phyloP scores from a whole-genome alignment of 768 basidiomycete species.

The Sporobolomyces phaffii region DNA sequence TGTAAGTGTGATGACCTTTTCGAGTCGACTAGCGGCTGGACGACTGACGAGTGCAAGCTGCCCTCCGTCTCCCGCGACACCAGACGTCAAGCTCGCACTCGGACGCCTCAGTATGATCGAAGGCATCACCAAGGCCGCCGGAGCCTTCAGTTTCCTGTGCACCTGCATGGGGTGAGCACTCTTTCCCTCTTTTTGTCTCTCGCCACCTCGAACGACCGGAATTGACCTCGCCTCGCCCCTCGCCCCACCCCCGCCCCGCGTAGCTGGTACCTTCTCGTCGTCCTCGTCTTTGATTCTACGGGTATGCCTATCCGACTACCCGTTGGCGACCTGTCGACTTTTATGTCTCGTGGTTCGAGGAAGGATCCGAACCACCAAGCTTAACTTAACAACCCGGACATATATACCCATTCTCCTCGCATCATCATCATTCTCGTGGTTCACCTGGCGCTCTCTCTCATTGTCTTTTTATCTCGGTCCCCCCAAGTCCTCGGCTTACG shows the following conservation, averaged over 20 bases:
- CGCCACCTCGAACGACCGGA: background rate
- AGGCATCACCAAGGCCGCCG: slow-evolving; percentile 32
- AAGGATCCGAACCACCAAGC: slow-evolving; percentile 8
- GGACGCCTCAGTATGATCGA: slow-evolving; percentile 7
- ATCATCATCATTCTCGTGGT: too few species aligned
- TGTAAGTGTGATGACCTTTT: background rate
- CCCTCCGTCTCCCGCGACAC: background rate
- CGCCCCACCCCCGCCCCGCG: background rate
- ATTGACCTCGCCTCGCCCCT: background rate
- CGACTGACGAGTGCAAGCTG: too few species aligned
- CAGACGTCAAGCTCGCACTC: slow-evolving; percentile 30
- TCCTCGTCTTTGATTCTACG: slow-evolving; percentile 35
- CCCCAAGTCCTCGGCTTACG: too few species aligned
- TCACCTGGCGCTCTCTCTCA: too few species aligned
- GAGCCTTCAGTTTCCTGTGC: slow-evolving; percentile 41
- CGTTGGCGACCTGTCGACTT: slow-evolving; percentile 41
- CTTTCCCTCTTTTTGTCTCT: background rate
- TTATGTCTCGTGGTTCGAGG: slow-evolving; percentile 11
- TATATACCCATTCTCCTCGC: too few species aligned
- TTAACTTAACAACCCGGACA: too few species aligned
- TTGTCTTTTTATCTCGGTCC: too few species aligned
- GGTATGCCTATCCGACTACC: slow-evolving; percentile 41
- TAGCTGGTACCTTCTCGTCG: slow-evolving; percentile 33
- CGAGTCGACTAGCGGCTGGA: background rate
- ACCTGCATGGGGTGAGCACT: slow-evolving; percentile 30